Conservation (phyloP, 139 green algal species). For the Chlamydomonas schloesseri region DNA sequence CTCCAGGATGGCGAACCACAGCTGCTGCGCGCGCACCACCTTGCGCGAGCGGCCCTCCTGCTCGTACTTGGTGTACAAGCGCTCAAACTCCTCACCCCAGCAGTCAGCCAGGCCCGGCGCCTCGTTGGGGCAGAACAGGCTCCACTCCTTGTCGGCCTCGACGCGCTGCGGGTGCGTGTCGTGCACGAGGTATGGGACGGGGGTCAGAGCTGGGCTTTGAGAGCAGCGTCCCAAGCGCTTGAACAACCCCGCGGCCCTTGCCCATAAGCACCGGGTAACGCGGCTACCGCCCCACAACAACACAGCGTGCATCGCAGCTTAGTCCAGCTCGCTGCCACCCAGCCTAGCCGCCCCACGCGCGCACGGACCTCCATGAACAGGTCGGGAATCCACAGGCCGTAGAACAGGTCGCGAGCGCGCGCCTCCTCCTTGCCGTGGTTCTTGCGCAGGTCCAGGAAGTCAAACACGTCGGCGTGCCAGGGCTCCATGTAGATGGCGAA, state of each 20-base stretch:
- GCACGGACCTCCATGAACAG: slow-evolving; percentile 90
- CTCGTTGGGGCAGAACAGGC: slow-evolving; percentile 99
- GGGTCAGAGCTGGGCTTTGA: too few species aligned
- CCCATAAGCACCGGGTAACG: too few species aligned
- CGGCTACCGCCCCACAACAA: too few species aligned
- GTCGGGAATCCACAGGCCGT: slow-evolving; percentile 97
- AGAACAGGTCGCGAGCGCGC: slow-evolving; percentile 98
- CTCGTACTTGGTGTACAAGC: slow-evolving; percentile 91
- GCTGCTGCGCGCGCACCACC: slow-evolving; percentile 94
- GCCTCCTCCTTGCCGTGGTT: slow-evolving; percentile 98
- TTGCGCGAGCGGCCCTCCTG: slow-evolving; percentile 78
- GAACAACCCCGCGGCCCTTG: background rate
- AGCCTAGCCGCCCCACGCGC: too few species aligned
- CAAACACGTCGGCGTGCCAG: slow-evolving; percentile 98
- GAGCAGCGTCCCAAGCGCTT: too few species aligned
- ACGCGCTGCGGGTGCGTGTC: slow-evolving; percentile 75
- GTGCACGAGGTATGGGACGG: too few species aligned
- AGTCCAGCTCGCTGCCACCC: too few species aligned
- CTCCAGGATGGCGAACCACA: slow-evolving; percentile 99
- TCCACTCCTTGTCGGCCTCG: slow-evolving; percentile 91
- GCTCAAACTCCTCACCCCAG: slow-evolving; percentile 95
- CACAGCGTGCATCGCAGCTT: too few species aligned
- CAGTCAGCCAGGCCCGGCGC: slow-evolving; percentile 92
- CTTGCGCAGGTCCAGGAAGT: slow-evolving; percentile 98
- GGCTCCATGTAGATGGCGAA: slow-evolving; percentile 99